Evolutionary conservation across 2,329 filamentous ascomycete genomes (phyloP), one percentile per base, ranked within the genome.

Genomic region (Plenodomus lindquistii): DNA sequence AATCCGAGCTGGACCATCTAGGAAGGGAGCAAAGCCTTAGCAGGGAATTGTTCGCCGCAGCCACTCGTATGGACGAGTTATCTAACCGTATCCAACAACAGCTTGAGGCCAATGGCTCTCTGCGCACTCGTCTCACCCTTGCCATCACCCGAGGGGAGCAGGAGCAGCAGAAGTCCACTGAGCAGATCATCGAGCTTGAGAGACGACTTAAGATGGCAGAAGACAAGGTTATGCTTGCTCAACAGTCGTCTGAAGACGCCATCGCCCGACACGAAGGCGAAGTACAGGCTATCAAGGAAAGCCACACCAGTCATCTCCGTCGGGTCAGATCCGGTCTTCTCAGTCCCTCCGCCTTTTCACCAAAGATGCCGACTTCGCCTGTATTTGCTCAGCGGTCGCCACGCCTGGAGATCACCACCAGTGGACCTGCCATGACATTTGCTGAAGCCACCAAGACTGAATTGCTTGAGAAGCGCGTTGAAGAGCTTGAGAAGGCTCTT

Each of bases 221-320:
- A 69, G 92, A 97, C 52, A 84, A 87, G 61, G 83, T 99, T 18
- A 80, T 95, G 44, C 76, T 84, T 17, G 91, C 93, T 1, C 93
- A 97, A 71, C 86, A 90, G 47, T 83, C 88, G 17, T 93, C 91
- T 0, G 94, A 99, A 69, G 91, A 93, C 40, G 86, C 86, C 34
- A 84, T 97, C 48, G 77, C 83, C 37, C 86, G 85, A 40, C 91
- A 97, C 66, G 94, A 97, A 70, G 90, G 94, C 31, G 91, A 97
- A 72, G 82, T 96, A 31, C 77, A 83, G 16, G 78, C 81, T 18
- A 76, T 97, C 45, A 86, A 87, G 58, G 90, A 95, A 46, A 88
- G 84, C 50, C 86, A 94, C 65, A 90, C 83, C 66, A 79, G 80
- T 16, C 88, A 94, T 63, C 82, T 97, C 24, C 85, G 86, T 57